These are phyloP conservation scores for Termitomyces eurrhizus DNA, from an alignment of 768 basidiomycete genomes.

Conservation along the genomic window DNA sequence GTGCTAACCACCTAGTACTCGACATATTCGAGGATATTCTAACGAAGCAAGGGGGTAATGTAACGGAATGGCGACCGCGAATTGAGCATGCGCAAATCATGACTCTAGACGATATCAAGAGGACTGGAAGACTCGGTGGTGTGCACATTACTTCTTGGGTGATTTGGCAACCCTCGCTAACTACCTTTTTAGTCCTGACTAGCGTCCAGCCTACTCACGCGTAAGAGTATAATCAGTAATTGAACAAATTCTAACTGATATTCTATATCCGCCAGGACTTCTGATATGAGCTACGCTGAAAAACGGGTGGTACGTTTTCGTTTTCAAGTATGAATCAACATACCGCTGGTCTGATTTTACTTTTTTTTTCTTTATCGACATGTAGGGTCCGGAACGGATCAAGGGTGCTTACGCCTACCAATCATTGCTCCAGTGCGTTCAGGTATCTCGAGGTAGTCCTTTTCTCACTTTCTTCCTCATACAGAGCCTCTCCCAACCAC, in stretches of 20 bases:
- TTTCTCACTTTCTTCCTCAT: neutral
- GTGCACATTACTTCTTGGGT: slow-evolving; percentile 17
- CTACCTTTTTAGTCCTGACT: slow-evolving; percentile 60
- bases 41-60: slow-evolving; percentile 30
- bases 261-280: slow-evolving; percentile 48
- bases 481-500: slow-evolving; percentile 47
- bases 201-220: slow-evolving; percentile 94
- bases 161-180: neutral
- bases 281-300: slow-evolving; percentile 93
- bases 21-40: slow-evolving; percentile 77
- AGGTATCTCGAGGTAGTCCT: neutral
- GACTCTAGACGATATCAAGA: slow-evolving; percentile 59
- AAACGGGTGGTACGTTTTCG: slow-evolving; percentile 54
- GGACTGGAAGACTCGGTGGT: slow-evolving; percentile 75
- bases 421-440: slow-evolving; percentile 57
- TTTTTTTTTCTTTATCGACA: neutral
- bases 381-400: slow-evolving; percentile 60
- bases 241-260: neutral
- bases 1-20: slow-evolving; percentile 78
- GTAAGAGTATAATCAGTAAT: slow-evolving; percentile 35
- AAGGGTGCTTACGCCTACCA: slow-evolving; percentile 90
- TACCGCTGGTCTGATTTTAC: neutral
- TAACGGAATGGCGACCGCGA: slow-evolving; percentile 59
- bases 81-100: slow-evolving; percentile 95
- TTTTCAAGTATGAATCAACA: neutral